Conservation (phyloP, 2,329 filamentous ascomycete genomes). For the Fusarium sp. region DNA sequence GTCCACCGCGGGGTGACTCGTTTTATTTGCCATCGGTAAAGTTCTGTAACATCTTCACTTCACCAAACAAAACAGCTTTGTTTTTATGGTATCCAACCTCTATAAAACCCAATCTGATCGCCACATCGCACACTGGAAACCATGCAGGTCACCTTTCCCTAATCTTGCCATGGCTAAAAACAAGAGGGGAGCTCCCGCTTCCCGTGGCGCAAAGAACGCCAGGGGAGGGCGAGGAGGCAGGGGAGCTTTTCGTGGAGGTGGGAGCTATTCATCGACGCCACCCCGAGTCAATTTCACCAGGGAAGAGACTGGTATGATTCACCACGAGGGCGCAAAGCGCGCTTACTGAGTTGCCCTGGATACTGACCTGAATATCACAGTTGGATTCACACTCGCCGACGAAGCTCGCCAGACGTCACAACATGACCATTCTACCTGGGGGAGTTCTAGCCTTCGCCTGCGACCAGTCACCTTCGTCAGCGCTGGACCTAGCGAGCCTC, state of each 20-base stretch:
- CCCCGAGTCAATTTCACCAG: constrained; percentile 9
- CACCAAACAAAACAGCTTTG: neutral
- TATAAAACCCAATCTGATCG: neutral
- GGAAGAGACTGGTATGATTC: constrained; percentile 33
- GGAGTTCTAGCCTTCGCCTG: constrained; percentile 58
- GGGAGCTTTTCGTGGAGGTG: constrained; percentile 25
- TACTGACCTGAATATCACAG: constrained; percentile 32
- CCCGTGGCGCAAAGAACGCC: constrained; percentile 34
- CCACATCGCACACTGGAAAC: neutral
- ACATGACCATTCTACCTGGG: constrained; percentile 58
- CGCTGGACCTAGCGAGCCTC: constrained; percentile 64
- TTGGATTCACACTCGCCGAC: constrained; percentile 55
- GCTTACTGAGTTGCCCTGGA: neutral
- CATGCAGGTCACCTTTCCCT: constrained; percentile 22
- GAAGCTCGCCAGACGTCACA: constrained; percentile 63
- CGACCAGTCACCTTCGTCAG: constrained; percentile 66
- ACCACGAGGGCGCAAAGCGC: neutral
- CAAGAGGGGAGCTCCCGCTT: constrained; percentile 40
- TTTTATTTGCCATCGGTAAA: constrained; percentile 31
- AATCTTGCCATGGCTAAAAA: constrained; percentile 40
- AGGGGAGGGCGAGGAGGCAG: constrained; percentile 38
- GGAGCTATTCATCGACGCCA: constrained; percentile 14
- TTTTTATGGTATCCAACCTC: neutral
- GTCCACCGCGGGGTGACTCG: constrained; percentile 36
- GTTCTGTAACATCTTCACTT: neutral